These are phyloP conservation scores for Clavispora carvajalis DNA, from an alignment of 805 yeast genomes.

Conservation along the genomic window DNA sequence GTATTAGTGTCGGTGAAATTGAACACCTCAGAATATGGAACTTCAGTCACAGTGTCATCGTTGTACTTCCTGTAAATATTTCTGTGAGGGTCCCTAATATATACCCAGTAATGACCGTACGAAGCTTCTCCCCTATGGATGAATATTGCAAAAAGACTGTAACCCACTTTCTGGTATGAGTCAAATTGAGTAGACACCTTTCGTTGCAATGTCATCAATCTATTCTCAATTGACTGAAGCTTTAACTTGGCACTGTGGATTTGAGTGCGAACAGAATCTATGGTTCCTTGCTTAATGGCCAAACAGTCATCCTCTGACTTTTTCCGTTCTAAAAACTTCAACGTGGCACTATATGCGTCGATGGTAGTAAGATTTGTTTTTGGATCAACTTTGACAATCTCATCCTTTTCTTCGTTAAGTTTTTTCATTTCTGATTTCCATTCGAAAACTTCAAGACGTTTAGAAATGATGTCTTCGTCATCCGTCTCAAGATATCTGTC, in stretches of 20 bases:
- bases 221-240: slow-evolving; percentile 35
- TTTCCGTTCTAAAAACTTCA: slow-evolving; percentile 47
- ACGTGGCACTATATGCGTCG: slow-evolving; percentile 48
- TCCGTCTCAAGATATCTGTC: slow-evolving; percentile 81
- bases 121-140: slow-evolving; percentile 95
- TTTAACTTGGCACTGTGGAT: slow-evolving; percentile 44
- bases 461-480: slow-evolving; percentile 47
- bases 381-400: slow-evolving; percentile 38
- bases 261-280: slow-evolving; percentile 43
- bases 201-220: slow-evolving; percentile 40
- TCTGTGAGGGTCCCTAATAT: slow-evolving; percentile 69
- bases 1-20: slow-evolving; percentile 64
- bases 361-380: slow-evolving; percentile 28
- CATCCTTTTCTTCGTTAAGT: slow-evolving; percentile 39
- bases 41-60: slow-evolving; percentile 91
- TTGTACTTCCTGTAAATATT: slow-evolving; percentile 82
- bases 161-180: slow-evolving; percentile 59
- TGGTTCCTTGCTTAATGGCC: slow-evolving; percentile 40
- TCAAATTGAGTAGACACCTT: slow-evolving; percentile 58
- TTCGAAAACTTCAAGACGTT: slow-evolving; percentile 50
- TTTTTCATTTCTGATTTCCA: slow-evolving; percentile 55
- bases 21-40: slow-evolving; percentile 56
- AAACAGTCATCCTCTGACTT: slow-evolving; percentile 29
- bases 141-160: slow-evolving; percentile 83
- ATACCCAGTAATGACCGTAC: slow-evolving; percentile 96